A percentile compares a stretch with the other conserved stretches of the same genome.
These are phyloP conservation scores for Omphalea diandra DNA, from an alignment of 441 rosid genomes.

Conservation along the genomic window DNA sequence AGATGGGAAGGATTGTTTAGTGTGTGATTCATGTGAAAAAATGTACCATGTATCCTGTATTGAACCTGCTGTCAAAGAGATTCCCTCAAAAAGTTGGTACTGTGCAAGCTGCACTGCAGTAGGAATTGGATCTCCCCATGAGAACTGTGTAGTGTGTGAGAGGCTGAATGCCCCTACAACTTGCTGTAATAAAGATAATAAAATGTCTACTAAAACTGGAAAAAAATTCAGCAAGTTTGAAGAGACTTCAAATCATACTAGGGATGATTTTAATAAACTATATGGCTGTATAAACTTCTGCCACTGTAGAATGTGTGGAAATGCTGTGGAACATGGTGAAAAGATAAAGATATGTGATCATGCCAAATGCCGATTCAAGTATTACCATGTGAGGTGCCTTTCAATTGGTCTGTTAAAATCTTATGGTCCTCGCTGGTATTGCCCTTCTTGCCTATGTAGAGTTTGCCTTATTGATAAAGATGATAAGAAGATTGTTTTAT, in stretches of 20 bases:
- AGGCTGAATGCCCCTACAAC: constrained; percentile 51
- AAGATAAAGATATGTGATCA: constrained; percentile 61
- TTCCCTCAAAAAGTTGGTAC: constrained; percentile 73
- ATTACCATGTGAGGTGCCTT: constrained; percentile 79
- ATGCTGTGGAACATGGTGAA: constrained; percentile 38
- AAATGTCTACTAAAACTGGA: constrained; percentile 26
- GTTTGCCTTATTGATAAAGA: constrained; percentile 70
- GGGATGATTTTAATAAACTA: constrained; percentile 30
- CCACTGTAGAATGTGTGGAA: constrained; percentile 63
- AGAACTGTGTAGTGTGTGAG: constrained; percentile 68
- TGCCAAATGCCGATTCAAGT: constrained; percentile 55
- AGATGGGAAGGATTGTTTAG: constrained; percentile 58
- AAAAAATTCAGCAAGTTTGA: constrained; percentile 38
- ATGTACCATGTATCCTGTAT: constrained; percentile 80
- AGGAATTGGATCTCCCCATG: constrained; percentile 74
- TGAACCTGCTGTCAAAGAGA: constrained; percentile 64
- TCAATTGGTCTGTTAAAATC: constrained; percentile 54
- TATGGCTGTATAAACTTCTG: constrained; percentile 19
- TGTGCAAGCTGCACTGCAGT: constrained; percentile 58
- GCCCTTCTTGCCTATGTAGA: constrained; percentile 94
- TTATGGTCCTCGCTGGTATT: constrained; percentile 72
- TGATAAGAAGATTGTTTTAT: constrained; percentile 70
- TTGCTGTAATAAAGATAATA: constrained; percentile 30
- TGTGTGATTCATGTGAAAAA: constrained; percentile 88
- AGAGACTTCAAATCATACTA: constrained; percentile 45